Percentiles rank a stretch among this genome's conserved stretches.
These are phyloP conservation scores for Microbotryum silenes-acaulis DNA, from an alignment of 1,284 basidiomycete genomes.

Conservation along the genomic window DNA sequence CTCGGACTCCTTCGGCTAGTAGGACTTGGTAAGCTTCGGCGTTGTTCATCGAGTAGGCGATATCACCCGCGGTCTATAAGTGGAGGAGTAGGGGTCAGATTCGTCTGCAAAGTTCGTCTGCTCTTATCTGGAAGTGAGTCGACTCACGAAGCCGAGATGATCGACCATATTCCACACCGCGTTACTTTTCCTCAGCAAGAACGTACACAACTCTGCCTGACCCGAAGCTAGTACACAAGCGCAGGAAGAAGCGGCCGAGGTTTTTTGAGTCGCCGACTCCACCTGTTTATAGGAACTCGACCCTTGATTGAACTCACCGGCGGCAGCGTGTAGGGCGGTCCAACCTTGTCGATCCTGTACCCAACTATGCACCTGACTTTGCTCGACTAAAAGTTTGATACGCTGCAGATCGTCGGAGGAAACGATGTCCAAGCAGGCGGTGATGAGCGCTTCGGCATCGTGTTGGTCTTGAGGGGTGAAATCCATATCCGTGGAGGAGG, in stretches of 20 bases:
- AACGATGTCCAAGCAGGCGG: conserved; percentile 9
- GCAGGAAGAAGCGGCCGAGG: too few relatives aligned
- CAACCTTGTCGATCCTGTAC: conserved; percentile 79
- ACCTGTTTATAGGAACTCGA: too few relatives aligned
- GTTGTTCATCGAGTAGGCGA: conserved; percentile 77
- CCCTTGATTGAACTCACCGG: conserved; percentile 36
- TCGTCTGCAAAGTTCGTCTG: too few relatives aligned
- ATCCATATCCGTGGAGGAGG: too few relatives aligned
- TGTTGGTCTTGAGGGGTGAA: too few relatives aligned
- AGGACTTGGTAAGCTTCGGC: conserved; percentile 63
- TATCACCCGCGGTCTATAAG: conserved; percentile 64
- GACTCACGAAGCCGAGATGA: conserved; percentile 31
- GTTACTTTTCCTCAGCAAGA: conserved; percentile 63
- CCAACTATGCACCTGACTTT: conserved; percentile 72
- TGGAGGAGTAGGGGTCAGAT: too few relatives aligned
- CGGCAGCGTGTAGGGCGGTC: conserved; percentile 81
- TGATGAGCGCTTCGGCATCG: conserved; percentile 6
- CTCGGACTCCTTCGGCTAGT: conserved; percentile 73
- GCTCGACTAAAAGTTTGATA: conserved; percentile 3
- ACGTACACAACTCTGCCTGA: conserved; percentile 48
- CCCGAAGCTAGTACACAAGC: conserved; percentile 13
- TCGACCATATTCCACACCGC: conserved; percentile 75
- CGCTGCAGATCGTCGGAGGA: background rate
- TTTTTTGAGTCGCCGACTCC: too few relatives aligned
- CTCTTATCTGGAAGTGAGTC: background rate